phyloP scores from a whole-genome alignment of 345 rosid genomes.

The Eucalyptus tenuipes region DNA sequence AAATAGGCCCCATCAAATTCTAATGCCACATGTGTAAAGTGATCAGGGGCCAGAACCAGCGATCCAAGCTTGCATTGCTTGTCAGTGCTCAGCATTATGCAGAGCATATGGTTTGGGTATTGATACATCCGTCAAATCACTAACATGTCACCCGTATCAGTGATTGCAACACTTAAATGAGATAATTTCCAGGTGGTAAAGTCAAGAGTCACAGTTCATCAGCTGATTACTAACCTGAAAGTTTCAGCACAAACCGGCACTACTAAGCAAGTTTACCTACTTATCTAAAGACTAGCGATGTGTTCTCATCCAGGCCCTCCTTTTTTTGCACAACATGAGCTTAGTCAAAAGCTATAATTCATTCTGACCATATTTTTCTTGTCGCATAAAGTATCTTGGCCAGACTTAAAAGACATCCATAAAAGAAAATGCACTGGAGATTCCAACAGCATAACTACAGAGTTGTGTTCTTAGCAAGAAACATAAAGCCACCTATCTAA shows the following conservation, averaged over 20 bases:
- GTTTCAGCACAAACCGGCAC: neutral
- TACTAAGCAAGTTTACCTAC: neutral
- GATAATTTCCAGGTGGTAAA: neutral
- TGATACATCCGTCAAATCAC: neutral
- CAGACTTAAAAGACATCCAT: neutral
- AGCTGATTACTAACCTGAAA: neutral
- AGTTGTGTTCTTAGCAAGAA: neutral
- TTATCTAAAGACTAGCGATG: neutral
- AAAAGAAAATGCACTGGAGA: neutral
- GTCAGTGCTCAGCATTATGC: neutral
- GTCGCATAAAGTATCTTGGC: neutral
- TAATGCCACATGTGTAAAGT: neutral
- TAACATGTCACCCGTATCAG: neutral
- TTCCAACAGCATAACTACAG: neutral
- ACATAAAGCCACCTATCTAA: neutral
- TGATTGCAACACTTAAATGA: neutral
- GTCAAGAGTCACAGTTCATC: neutral
- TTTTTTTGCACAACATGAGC: neutral
- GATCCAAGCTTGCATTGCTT: neutral
- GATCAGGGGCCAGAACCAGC: neutral
- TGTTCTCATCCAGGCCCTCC: neutral
- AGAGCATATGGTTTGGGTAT: neutral
- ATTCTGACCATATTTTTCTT: neutral
- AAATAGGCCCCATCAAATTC: neutral
- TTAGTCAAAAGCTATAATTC: neutral